These are phyloP conservation scores for Rhizomucor pusillus DNA, from an alignment of 371 early-diverging fungal genomes.

Conservation along the genomic window DNA sequence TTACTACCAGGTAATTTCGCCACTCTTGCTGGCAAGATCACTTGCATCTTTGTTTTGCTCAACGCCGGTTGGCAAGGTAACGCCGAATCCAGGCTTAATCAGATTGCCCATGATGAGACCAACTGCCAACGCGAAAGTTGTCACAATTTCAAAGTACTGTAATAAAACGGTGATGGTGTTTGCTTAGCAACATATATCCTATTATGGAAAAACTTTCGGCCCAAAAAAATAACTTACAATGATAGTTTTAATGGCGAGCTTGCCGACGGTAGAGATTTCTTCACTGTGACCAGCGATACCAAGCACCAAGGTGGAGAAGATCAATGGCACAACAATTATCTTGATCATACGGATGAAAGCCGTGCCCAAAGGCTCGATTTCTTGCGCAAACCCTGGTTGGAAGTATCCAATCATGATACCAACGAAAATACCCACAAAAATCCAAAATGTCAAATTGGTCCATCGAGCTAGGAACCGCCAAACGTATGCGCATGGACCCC, in stretches of 20 bases:
- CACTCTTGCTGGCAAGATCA: conserved; percentile 21
- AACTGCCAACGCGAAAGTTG: conserved; percentile 67
- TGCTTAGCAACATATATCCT: too few species aligned
- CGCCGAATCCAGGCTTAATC: conserved; percentile 61
- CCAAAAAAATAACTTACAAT: conserved; percentile 32
- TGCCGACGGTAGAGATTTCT: conserved; percentile 61
- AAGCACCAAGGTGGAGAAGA: conserved; percentile 70
- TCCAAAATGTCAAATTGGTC: conserved; percentile 61
- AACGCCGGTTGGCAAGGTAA: conserved; percentile 21
- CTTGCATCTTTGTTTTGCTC: conserved; percentile 11
- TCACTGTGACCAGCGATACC: conserved; percentile 76
- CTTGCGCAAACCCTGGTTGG: conserved; percentile 44
- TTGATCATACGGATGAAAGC: conserved; percentile 73
- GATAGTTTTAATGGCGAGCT: conserved; percentile 66
- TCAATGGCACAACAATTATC: conserved; percentile 66
- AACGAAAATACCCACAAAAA: conserved; percentile 53
- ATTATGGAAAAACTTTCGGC: too few species aligned
- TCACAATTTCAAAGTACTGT: conserved; percentile 66
- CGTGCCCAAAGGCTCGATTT: conserved; percentile 51
- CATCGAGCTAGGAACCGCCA: conserved; percentile 30
- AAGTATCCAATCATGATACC: conserved; percentile 65
- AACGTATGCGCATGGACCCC: conserved; percentile 5
- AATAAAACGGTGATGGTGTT: not conserved
- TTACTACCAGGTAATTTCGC: conserved; percentile 58
- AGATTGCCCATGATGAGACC: conserved; percentile 71